phyloP scores from a whole-genome alignment of 2,329 filamentous ascomycete species.

The Xylariales sp. region DNA sequence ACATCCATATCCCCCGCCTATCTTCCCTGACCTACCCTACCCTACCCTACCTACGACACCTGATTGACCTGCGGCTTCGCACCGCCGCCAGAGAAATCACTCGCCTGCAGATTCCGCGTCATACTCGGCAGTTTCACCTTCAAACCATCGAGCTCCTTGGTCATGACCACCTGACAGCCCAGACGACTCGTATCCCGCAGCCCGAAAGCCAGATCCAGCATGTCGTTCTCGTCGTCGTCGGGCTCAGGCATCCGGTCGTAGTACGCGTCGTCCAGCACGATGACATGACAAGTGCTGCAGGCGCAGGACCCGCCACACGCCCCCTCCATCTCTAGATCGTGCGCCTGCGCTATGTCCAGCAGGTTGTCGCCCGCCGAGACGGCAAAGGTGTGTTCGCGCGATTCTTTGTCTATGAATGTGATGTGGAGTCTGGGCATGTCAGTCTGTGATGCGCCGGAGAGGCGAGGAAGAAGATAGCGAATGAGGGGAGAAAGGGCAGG shows the following conservation, averaged over 20 bases:
- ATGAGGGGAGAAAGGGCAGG: background rate
- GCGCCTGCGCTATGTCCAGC: conserved; percentile 87
- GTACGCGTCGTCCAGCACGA: conserved; percentile 67
- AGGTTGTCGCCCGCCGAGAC: conserved; percentile 88
- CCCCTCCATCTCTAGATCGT: conserved; percentile 98
- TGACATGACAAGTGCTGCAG: conserved; percentile 89
- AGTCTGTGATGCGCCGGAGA: too few species aligned
- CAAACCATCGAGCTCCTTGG: conserved; percentile 80
- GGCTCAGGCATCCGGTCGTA: conserved; percentile 77
- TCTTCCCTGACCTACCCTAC: too few species aligned
- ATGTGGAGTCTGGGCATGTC: conserved; percentile 66
- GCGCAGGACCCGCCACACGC: conserved; percentile 93
- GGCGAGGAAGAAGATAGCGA: too few species aligned
- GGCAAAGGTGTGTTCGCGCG: conserved; percentile 69
- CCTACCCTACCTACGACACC: too few species aligned
- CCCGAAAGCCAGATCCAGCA: conserved; percentile 87
- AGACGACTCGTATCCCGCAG: conserved; percentile 79
- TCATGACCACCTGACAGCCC: conserved; percentile 91
- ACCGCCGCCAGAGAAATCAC: conserved; percentile 67
- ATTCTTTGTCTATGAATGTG: conserved; percentile 70
- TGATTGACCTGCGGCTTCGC: too few species aligned
- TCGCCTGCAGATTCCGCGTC: conserved; percentile 94
- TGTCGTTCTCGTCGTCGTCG: conserved; percentile 80
- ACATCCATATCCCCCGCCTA: too few species aligned
- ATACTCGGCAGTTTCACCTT: conserved; percentile 82